Evolutionary conservation across 495 filamentous ascomycete genomes (phyloP).

Genomic region (Neurospora sp.): DNA sequence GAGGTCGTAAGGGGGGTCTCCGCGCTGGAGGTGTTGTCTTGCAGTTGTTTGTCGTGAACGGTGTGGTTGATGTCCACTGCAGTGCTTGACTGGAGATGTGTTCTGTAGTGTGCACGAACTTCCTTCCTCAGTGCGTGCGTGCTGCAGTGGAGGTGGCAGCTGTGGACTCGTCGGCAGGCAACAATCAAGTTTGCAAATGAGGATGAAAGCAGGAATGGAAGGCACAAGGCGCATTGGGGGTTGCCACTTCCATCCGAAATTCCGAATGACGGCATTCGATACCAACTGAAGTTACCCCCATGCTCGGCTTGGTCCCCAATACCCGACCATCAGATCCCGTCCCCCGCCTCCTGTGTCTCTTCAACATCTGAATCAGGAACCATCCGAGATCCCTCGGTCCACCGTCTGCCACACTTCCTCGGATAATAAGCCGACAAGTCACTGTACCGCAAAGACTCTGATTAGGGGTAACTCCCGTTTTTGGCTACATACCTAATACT

Average conservation of each 20-base stretch:
- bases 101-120: neutral
- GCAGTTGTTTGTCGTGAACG: neutral
- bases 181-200: neutral
- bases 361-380: neutral
- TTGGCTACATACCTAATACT: neutral
- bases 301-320: neutral
- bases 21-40: neutral
- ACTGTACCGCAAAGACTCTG: no score
- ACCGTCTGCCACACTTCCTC: no score
- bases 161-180: neutral
- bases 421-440: no score
- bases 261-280: neutral
- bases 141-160: neutral
- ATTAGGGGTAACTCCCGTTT: neutral
- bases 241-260: no score
- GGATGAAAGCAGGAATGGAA: neutral
- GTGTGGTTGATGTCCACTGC: neutral
- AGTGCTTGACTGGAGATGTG: neutral
- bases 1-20: neutral
- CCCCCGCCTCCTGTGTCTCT: neutral
- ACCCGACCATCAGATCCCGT: neutral
- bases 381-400: no score
- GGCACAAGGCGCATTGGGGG: neutral
- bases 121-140: no score
- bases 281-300: neutral